Evolutionary conservation across 2,329 filamentous ascomycete genomes (phyloP).

Genomic region (Trichophyton verrucosum): DNA sequence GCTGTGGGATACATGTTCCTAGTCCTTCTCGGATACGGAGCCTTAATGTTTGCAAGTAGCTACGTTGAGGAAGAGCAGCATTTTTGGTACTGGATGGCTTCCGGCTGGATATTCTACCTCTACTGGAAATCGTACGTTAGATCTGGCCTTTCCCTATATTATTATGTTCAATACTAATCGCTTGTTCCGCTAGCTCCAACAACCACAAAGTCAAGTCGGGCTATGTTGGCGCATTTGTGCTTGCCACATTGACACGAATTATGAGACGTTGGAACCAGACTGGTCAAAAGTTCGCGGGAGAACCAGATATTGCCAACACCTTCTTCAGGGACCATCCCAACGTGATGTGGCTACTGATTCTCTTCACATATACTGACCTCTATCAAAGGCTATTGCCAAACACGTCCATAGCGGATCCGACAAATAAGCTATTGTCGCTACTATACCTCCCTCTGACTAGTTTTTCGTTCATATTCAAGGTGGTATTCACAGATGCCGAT

Average conservation of each 20-base stretch:
- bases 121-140: slow-evolving; percentile 26
- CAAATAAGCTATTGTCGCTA: neutral
- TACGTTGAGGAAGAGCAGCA: slow-evolving; percentile 98
- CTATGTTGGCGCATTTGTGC: slow-evolving; percentile 24
- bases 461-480: slow-evolving; percentile 68
- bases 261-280: slow-evolving; percentile 87
- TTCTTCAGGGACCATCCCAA: slow-evolving; percentile 53
- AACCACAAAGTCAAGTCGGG: slow-evolving; percentile 8
- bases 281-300: slow-evolving; percentile 89
- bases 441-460: slow-evolving; percentile 22
- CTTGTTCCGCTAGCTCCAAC: neutral
- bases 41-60: slow-evolving; percentile 96
- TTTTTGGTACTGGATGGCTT: slow-evolving; percentile 87
- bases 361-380: slow-evolving; percentile 54
- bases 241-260: slow-evolving; percentile 53
- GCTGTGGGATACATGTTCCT: slow-evolving; percentile 18
- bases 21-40: slow-evolving; percentile 52
- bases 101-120: slow-evolving; percentile 37
- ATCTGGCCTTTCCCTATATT: neutral
- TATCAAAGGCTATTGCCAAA: slow-evolving; percentile 31
- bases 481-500: slow-evolving; percentile 77
- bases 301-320: slow-evolving; percentile 66
- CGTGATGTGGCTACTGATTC: slow-evolving; percentile 63
- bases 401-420: neutral
- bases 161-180: neutral